A percentile compares a stretch with the other conserved stretches of the same genome.
These are phyloP conservation scores for Trichoderma breve DNA, from an alignment of 2,329 filamentous ascomycete genomes.

Conservation along the genomic window DNA sequence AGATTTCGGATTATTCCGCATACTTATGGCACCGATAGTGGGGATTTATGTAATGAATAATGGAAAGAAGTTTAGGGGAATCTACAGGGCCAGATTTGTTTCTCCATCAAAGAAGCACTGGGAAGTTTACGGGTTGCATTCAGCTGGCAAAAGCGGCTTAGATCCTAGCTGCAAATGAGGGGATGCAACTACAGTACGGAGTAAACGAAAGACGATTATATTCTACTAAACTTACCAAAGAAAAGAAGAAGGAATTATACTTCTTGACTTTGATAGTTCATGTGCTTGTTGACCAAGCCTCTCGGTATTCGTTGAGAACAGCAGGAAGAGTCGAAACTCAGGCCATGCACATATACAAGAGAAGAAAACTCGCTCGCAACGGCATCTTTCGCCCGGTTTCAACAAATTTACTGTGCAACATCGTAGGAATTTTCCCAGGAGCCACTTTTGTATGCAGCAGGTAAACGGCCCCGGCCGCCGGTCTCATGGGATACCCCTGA, in stretches of 20 bases:
- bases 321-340: neutral
- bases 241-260: neutral
- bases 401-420: neutral
- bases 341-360: neutral
- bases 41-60: neutral
- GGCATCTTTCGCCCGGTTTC: neutral
- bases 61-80: neutral
- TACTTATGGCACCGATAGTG: neutral
- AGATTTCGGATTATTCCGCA: neutral
- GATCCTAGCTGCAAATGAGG: neutral
- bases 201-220: neutral
- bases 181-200: neutral
- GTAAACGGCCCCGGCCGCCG: neutral
- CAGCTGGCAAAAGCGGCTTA: neutral
- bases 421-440: neutral
- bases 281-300: neutral
- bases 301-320: neutral
- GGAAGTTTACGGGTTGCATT: neutral
- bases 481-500: neutral
- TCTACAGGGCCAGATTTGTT: neutral
- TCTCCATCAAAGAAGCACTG: neutral
- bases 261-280: neutral
- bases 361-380: neutral
- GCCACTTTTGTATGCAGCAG: neutral
- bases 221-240: neutral